Evolutionary conservation across 2,329 filamentous ascomycete species (phyloP), one percentile per base, ranked within the genome.

Genomic region (Cladosporium sphaerospermum): DNA sequence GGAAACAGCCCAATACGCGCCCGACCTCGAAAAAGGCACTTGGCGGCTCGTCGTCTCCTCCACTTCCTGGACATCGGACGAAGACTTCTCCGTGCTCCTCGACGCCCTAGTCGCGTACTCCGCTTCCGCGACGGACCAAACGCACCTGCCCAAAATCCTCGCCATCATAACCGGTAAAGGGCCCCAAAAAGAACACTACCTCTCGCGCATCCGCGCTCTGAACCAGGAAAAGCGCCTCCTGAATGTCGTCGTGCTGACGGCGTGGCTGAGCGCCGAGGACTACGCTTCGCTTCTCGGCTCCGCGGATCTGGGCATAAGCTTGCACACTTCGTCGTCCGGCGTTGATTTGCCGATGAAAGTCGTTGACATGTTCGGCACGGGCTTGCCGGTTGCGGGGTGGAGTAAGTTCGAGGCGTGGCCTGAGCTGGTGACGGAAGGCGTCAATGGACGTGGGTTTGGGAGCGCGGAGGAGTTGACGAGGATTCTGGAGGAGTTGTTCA

Each of bases 331-430:
- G 11, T 95, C 88, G 60, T 96, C 89, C 2, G 93, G 93, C 1
- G 90, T 99, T 0, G 93, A 99, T 70, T 75, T 99, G 16, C 93
- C 93, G 0, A 99, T 99, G 93, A 99, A 99, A 72, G 90, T 99
- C 1, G 91, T 99, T 11, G 93, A 99, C 68, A 96, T 99, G 91
- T 97, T 99, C 68, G 93, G 93, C 2, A 87, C 91, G 0, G 93
- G 92, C 0, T 74, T 99, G 28, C 93, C 93, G 0, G 93, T 99
- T 0, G 84, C 86, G 0, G 92, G 90, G 3, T 97, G 93, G 78
- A 82, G 81, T 23, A 79, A 80, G 2, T 99, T 95, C 65, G 84
- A 91, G 66, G 92, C 91, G 57, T 96, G 95, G 78, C 76, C 81
- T 2, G 93, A 99, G 72, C 75, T 99, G n/a, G 88, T 99, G 23